These are phyloP conservation scores for Geotrichum candidum DNA, from an alignment of 1,139 yeast species.

Conservation along the genomic window DNA sequence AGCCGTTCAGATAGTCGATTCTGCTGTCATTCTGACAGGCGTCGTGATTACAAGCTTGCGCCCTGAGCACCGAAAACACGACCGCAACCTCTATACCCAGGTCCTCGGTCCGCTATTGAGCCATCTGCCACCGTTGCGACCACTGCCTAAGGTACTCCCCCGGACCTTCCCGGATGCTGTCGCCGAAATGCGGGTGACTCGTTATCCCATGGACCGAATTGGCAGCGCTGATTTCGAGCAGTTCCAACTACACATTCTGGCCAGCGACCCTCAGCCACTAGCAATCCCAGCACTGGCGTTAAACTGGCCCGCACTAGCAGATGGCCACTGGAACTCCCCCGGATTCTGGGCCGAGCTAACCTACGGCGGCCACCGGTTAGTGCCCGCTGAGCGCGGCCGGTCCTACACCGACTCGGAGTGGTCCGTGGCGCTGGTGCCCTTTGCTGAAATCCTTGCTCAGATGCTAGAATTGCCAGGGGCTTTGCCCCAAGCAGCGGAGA, in stretches of 20 bases:
- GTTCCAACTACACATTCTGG: constrained; percentile 14
- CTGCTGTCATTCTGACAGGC: constrained; percentile 3
- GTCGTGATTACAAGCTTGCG: not conserved
- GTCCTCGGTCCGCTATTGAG: not conserved
- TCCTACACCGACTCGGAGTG: constrained; percentile 22
- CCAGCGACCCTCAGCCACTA: constrained; percentile 18
- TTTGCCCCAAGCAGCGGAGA: not conserved
- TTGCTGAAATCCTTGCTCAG: constrained; percentile 18
- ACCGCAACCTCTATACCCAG: not conserved
- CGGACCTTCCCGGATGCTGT: not conserved
- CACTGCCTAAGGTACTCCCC: not conserved
- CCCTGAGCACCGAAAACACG: not conserved
- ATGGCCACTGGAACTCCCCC: constrained; percentile 21
- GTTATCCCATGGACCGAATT: not conserved
- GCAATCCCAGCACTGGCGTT: constrained; percentile 18
- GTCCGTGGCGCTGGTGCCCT: constrained; percentile 21
- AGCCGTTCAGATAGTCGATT: not conserved
- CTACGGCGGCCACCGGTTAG: constrained; percentile 23
- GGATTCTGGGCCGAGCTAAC: constrained; percentile 20
- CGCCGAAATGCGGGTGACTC: not conserved
- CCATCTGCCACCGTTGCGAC: not conserved
- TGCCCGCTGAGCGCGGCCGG: constrained; percentile 27
- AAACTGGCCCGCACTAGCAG: constrained; percentile 26
- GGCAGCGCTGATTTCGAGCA: constrained; percentile 2
- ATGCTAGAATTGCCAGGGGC: constrained; percentile 7